These are phyloP conservation scores for Moesziomyces parantarcticus DNA, from an alignment of 1,284 basidiomycete genomes.

Conservation along the genomic window DNA sequence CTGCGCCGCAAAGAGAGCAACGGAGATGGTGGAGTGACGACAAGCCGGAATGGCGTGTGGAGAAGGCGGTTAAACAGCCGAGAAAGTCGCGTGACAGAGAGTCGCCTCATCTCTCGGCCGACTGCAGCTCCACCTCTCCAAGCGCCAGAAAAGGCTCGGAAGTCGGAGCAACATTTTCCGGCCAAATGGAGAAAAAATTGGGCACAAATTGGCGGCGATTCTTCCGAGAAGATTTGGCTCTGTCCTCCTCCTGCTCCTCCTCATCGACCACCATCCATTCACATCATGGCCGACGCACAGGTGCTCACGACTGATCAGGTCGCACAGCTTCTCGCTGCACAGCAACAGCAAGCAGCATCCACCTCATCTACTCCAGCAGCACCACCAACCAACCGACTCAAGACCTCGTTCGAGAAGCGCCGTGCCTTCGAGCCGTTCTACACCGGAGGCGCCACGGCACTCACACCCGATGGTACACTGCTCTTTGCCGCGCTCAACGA, in stretches of 20 bases:
- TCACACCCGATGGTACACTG: constrained; percentile 81
- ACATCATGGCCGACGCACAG: constrained; percentile 41
- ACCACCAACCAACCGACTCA: constrained; percentile 25
- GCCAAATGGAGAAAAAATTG: not conserved
- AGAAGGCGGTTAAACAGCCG: not conserved
- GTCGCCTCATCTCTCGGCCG: too few relatives aligned
- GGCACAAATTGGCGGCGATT: not conserved
- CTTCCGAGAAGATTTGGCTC: not conserved
- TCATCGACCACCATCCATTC: not conserved
- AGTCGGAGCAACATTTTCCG: too few relatives aligned
- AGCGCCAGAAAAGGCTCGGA: not conserved
- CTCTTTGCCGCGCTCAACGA: constrained; percentile 88
- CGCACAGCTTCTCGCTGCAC: constrained; percentile 32
- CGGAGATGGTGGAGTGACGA: too few relatives aligned
- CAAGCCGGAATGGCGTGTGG: not conserved
- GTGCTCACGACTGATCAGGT: constrained; percentile 43
- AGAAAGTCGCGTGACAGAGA: too few relatives aligned
- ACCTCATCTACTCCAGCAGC: constrained; percentile 12
- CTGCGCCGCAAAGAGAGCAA: too few relatives aligned
- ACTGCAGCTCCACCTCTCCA: not conserved
- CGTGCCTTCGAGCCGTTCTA: constrained; percentile 61
- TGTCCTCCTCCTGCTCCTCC: constrained; percentile 2
- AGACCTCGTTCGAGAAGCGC: constrained; percentile 47
- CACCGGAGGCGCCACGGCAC: constrained; percentile 73
- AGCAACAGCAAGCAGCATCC: constrained; percentile 25